Evolutionary conservation across 148 eudicot genomes (phyloP).

Genomic region (Pharnaceum exiguum): DNA sequence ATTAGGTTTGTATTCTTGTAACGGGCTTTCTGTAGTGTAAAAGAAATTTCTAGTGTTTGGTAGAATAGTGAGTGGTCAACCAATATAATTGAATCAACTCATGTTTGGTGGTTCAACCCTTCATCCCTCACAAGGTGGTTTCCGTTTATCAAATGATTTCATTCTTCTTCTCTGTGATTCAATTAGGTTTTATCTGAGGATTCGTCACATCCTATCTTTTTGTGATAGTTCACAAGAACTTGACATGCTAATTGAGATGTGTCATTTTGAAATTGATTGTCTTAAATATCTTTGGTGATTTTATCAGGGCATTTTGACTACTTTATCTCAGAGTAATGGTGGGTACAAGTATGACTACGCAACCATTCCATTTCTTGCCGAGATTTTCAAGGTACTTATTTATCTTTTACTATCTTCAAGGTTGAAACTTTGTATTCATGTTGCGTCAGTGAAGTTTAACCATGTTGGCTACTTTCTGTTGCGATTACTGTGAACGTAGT

Average conservation of each 20-base stretch:
- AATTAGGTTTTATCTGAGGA: too few relatives aligned
- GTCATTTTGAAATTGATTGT: background rate
- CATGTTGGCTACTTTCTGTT: slow-evolving; percentile 1
- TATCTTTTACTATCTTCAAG: background rate
- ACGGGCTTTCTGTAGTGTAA: too few relatives aligned
- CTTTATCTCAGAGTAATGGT: slow-evolving; percentile 67
- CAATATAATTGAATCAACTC: too few relatives aligned
- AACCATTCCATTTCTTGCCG: slow-evolving; percentile 82
- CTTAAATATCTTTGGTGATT: slow-evolving; percentile 3
- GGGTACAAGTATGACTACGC: slow-evolving; percentile 81
- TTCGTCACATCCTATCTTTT: too few relatives aligned
- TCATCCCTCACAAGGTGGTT: too few relatives aligned
- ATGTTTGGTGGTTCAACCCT: too few relatives aligned
- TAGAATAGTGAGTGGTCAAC: too few relatives aligned
- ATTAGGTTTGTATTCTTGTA: too few relatives aligned
- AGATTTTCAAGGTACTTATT: slow-evolving; percentile 58
- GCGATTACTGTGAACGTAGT: slow-evolving; percentile 18
- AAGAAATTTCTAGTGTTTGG: too few relatives aligned
- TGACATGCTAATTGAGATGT: background rate
- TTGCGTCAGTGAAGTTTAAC: background rate
- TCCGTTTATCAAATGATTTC: too few relatives aligned
- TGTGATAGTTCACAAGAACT: too few relatives aligned
- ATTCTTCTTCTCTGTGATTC: too few relatives aligned
- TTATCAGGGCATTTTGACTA: slow-evolving; percentile 77
- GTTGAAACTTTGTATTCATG: background rate